Evolutionary conservation across 2,329 filamentous ascomycete species (phyloP), one percentile per base, ranked within the genome.

Genomic region (Lecanosticta acicola): DNA sequence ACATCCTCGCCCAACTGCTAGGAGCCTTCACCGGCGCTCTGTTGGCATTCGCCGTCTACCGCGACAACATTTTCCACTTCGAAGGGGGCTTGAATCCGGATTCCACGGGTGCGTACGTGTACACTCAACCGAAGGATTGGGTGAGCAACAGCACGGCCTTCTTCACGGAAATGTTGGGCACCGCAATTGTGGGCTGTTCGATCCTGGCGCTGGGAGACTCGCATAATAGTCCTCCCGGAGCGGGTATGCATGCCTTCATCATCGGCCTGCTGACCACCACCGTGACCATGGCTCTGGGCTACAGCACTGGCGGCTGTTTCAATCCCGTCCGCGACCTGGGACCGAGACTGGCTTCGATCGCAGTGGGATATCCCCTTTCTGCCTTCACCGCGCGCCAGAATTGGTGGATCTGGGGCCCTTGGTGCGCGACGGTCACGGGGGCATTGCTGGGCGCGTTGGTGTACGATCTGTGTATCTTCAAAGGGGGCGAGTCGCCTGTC

Each of bases 281-380:
- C 3, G 60, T 67, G 19, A 59, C 56, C 4, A 69, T 70, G 63
- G 61, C 66, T 1, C 70, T 76, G 29, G 66, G 68, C 3, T 71
- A 67, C 50, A 72, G 73, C 42, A 77, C 74, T 0, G 71, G 73
- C 2, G 68, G 68, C 0, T 70, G 68, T 2, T 63, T 77, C 52
- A 77, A 77, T 36, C 73, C 74, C 0, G 69, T 69, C 5, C 64
- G 72, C 2, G 75, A 77, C 59, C 66, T 77, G n/a, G 73, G 73
- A 1, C 73, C 74, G 0, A 67, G 74, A 3, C 61, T 77, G 4
- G 73, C 71, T 0, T 58, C 72, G 8, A 51, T 71, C 2, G 69
- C 68, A 0, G 54, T 76, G 1, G 73, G 73, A 0, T 77, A 74
- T 46, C 64, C 68, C 3, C 55, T 50, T 1, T 56, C 63, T 3